phyloP scores from a whole-genome alignment of 306 rosid species.

The Mimosa bimucronata region DNA sequence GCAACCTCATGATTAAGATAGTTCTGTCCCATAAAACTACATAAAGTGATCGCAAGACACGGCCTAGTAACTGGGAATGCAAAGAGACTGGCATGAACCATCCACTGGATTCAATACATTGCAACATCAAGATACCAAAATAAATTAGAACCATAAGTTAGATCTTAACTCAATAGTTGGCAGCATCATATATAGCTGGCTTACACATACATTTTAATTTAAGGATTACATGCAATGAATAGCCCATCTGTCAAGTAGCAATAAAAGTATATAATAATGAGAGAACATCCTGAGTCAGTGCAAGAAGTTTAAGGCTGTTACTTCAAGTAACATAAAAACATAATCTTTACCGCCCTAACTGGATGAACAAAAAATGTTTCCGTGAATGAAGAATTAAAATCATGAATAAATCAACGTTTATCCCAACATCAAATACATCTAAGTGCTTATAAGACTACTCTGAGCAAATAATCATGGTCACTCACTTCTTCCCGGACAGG shows the following conservation, averaged over 20 bases:
- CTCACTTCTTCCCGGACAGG: slow-evolving; percentile 91
- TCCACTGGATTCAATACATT: neutral
- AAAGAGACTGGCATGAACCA: neutral
- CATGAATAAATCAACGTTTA: neutral
- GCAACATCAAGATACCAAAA: neutral
- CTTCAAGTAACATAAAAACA: neutral
- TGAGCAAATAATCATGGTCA: slow-evolving; percentile 22
- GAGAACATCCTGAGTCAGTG: neutral
- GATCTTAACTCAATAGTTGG: neutral
- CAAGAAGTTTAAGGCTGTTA: neutral
- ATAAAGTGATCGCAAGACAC: neutral
- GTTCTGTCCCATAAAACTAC: neutral
- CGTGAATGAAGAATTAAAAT: slow-evolving; percentile 13
- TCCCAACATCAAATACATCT: slow-evolving; percentile 8
- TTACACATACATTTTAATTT: neutral
- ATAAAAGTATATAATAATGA: neutral
- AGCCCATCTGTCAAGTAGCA: neutral
- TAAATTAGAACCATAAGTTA: neutral
- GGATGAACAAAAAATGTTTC: neutral
- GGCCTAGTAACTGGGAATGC: neutral
- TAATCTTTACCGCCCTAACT: neutral
- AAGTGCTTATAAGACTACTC: neutral
- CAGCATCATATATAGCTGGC: neutral
- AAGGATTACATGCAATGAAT: neutral
- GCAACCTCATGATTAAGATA: slow-evolving; percentile 25